phyloP scores from a whole-genome alignment of 257 asterid genomes.

The Rhazya stricta region DNA sequence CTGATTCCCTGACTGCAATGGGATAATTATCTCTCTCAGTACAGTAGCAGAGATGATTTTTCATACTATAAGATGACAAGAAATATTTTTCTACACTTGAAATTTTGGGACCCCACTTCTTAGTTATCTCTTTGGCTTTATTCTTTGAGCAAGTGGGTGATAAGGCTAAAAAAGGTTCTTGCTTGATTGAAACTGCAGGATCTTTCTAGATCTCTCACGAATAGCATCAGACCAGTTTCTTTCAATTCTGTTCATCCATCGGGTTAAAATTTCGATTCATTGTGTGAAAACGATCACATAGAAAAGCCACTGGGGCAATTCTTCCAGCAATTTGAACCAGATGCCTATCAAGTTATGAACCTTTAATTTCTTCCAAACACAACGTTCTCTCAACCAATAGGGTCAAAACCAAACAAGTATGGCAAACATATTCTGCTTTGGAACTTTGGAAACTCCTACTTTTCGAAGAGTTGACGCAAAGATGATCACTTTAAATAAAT shows the following conservation, averaged over 20 bases:
- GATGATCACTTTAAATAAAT: no score
- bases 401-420: no score
- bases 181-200: not conserved
- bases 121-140: slow-evolving; percentile 1
- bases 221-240: not conserved
- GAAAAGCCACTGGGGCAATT: no score
- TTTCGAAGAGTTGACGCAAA: not conserved
- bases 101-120: slow-evolving; percentile 10
- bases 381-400: not conserved
- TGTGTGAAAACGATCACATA: not conserved
- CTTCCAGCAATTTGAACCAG: no score
- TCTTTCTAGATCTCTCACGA: not conserved
- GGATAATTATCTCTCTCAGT: not conserved
- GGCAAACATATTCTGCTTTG: no score
- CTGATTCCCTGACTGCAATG: not conserved
- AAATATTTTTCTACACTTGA: not conserved
- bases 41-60: slow-evolving; percentile 2
- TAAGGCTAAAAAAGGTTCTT: not conserved
- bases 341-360: no score
- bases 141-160: not conserved
- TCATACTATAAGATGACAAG: not conserved
- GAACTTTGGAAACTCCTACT: no score
- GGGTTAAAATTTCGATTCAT: not conserved
- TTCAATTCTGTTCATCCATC: not conserved
- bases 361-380: no score